Evolutionary conservation across 108 stramenopile species (phyloP), one percentile per base, ranked within the genome.

Genomic region (Cyclotella choctawhatcheeana): DNA sequence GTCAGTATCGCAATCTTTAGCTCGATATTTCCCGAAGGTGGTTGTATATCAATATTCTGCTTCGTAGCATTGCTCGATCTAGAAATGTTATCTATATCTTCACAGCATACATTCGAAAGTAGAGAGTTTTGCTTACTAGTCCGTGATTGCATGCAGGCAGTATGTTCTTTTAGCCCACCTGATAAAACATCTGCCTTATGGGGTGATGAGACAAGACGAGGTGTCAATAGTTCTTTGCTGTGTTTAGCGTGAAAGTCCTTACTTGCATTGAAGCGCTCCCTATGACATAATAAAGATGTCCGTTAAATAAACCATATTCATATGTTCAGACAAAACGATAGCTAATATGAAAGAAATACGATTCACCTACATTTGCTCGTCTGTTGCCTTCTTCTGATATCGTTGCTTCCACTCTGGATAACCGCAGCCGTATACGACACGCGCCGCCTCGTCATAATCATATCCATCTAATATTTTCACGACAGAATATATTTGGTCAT

Each of bases 31-130:
- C 68, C 77, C 35, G 32, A 51, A 2, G 85, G 85, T 31, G 89
- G 80, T 16, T 58, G 59, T 1, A 48, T 16, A 37, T 27, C 33
- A 35, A 45, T 44, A 16, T 33, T 45, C 44, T 67, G 27, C 13
- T 50, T 24, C n/a, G 29, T 51, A 16, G 14, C 32, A 25, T n/a
- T 17, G 12, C 17, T 30, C 1, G 48, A 24, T 0, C 32, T n/a
- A 20, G 54, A 14, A 22, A 69, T 44, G 29, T 51, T 58, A 8
- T 89, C 88, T 8, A 88, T 64, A 67, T 93, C 91, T 59, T 94
- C 77, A 65, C 96, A 97, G 61, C 96, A 97, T 13, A 95, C 96
- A 82, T 97, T 90, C 18, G 93, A 91, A 58, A 88, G 74, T 1
- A 92, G 77, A n/a, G 88, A 84, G 1, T 74, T 31, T 44, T 32